Base-by-base conservation (phyloP, 1,284 basidiomycete species). In the Rhodotorula sp. region DNA sequence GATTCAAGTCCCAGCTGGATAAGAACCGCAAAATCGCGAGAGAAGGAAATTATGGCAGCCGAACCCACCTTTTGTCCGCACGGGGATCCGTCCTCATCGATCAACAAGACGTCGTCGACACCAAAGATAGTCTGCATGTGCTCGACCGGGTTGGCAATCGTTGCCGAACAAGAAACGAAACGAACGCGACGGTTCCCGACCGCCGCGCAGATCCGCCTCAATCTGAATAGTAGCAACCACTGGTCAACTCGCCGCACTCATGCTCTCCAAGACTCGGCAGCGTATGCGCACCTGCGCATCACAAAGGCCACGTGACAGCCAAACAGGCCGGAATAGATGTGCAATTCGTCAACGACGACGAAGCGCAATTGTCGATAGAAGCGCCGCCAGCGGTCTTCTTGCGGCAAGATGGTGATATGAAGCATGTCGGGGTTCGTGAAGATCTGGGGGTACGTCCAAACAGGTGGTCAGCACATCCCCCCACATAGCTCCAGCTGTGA, bases 81-180 rank as follows among this genome's bases (percentile, higher is more conserved):
- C 0, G 93, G 93, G 2, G 92, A 88, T 14, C 93, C 91, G 77
- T 95, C 93, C 75, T 91, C 85, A 0, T 86, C 88, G 62, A 95
- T 83, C 12, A 88, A 87, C 69, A 87, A 85, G 8, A 93, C 84
- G 53, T 89, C 83, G 79, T 87, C 82, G 2, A 94, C 81, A 4
- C 89, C 89, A 77, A 91, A 91, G 46, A 94, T 84, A 45, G 83
- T 84, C 68, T 82, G 82, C 90, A 93, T 93, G 76, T 93, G 89
- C 69, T 81, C n/a, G 71, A 78, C 70, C 1, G 93, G 91, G 74
- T 92, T 89, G 14, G 87, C 84, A 54, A 95, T 90, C 0, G 93
- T 95, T 29, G 93, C 93, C 76, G 90, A 93, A 79, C 93, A 95
- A 42, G 92, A 93, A 6, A 95, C 86, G 77, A 93, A 94, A 42